These are phyloP conservation scores for Aspergillus luchuensis DNA, from an alignment of 2,329 filamentous ascomycete species.

Conservation along the genomic window DNA sequence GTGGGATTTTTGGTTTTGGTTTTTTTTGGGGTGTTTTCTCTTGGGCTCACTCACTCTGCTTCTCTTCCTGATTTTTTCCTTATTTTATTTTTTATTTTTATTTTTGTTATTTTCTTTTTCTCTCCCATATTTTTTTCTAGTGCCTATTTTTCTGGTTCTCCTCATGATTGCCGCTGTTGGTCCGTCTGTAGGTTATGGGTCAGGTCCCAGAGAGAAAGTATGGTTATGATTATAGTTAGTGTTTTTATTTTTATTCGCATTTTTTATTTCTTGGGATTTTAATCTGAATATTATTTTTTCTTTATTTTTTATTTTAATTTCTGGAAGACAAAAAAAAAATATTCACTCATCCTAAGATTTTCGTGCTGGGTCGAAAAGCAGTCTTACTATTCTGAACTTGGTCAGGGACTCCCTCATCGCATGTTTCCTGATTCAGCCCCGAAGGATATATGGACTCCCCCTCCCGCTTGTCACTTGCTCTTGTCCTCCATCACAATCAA, in stretches of 20 bases:
- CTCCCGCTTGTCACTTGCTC: conserved; percentile 22
- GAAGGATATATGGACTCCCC: conserved; percentile 23
- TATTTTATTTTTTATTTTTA: conserved; percentile 1
- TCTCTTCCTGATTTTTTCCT: conserved; percentile 1
- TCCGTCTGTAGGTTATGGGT: conserved; percentile 1
- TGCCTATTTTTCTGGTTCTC: conserved; percentile 1
- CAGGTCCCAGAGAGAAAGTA: background rate
- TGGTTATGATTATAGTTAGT: background rate
- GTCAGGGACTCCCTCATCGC: conserved; percentile 10
- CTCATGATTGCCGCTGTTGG: conserved; percentile 4
- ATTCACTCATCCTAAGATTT: background rate
- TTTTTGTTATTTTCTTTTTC: background rate
- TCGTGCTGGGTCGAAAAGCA: background rate
- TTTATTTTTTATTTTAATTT: conserved; percentile 8
- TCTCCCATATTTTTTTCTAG: conserved; percentile 1
- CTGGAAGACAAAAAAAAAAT: background rate
- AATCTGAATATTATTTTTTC: background rate
- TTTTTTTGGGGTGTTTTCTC: background rate
- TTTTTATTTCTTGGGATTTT: background rate
- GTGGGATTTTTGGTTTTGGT: conserved; percentile 9
- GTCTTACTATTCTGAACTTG: conserved; percentile 10
- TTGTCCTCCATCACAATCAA: conserved; percentile 19
- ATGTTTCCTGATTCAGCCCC: conserved; percentile 7
- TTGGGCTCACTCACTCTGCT: background rate
- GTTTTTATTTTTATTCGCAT: conserved; percentile 4